Evolutionary conservation across 2,329 filamentous ascomycete genomes (phyloP).

Genomic region (Sordariomycetes sp.): DNA sequence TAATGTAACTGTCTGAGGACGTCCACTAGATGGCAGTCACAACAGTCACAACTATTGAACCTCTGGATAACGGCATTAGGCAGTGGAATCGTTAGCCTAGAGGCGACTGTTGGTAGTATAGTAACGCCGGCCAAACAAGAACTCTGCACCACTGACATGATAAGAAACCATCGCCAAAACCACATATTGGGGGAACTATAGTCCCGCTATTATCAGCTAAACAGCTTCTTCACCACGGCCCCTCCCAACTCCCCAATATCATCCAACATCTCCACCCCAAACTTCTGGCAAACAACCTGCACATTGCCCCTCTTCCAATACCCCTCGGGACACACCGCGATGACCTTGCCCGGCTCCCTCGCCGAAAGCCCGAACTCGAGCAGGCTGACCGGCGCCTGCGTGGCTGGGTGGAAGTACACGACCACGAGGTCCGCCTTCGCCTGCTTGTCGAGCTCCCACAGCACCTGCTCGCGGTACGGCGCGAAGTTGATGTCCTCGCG

Average conservation of each 20-base stretch:
- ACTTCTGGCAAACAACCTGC: conserved; percentile 40
- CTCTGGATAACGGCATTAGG: no score
- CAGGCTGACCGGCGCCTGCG: conserved; percentile 44
- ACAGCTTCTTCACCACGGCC: conserved; percentile 20
- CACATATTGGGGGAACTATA: no score
- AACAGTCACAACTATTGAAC: no score
- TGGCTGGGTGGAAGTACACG: conserved; percentile 43
- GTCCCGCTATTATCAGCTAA: no score
- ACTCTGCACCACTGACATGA: no score
- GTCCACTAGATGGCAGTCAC: no score
- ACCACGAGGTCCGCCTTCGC: conserved; percentile 41
- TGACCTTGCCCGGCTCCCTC: conserved; percentile 23
- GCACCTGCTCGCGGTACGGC: conserved; percentile 40
- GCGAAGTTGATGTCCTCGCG: conserved; percentile 33
- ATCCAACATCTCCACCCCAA: conserved; percentile 30
- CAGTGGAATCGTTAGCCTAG: no score
- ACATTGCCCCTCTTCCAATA: conserved; percentile 54
- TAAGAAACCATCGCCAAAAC: no score
- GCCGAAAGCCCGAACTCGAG: conserved; percentile 49
- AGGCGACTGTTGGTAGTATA: no score
- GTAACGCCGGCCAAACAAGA: no score
- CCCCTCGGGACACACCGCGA: conserved; percentile 40
- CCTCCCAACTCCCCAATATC: conserved; percentile 27
- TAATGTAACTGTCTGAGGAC: no score
- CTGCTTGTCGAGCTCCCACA: conserved; percentile 51